A percentile compares a stretch with the other conserved stretches of the same genome.
Conservation (phyloP, 164 flowering plant species). For the Vitis cinerea region DNA sequence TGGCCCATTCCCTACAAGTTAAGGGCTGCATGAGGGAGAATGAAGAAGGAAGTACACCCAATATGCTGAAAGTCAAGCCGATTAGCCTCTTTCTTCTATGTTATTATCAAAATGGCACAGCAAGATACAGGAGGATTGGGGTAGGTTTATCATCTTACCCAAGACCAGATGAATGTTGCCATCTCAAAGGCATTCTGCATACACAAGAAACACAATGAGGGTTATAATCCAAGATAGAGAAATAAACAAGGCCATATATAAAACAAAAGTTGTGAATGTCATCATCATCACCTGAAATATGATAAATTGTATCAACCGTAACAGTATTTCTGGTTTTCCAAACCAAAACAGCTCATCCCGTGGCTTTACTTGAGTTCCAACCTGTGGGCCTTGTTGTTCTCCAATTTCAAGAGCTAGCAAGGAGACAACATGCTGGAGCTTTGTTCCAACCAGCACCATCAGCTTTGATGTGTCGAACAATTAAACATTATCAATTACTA, state of each 20-base stretch:
- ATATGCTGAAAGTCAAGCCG: no score
- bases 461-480: constrained; percentile 41
- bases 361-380: constrained; percentile 66
- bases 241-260: neutral
- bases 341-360: constrained; percentile 94
- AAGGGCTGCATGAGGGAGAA: no score
- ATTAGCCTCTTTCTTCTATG: no score
- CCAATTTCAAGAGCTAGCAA: constrained; percentile 74
- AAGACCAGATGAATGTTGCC: constrained; percentile 92
- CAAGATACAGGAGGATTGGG: neutral
- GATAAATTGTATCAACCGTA: constrained; percentile 83
- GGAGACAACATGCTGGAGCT: constrained; percentile 91
- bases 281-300: constrained; percentile 70
- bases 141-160: constrained; percentile 47
- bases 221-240: neutral
- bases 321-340: constrained; percentile 70
- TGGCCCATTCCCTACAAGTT: no score
- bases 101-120: neutral
- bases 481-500: neutral
- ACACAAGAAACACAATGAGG: constrained; percentile 12
- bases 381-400: constrained; percentile 56
- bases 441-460: constrained; percentile 91
- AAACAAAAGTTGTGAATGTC: neutral
- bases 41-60: no score
- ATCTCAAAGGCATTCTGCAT: constrained; percentile 97